Conservation (phyloP, 1,284 basidiomycete genomes). For the Agaricales sp. region DNA sequence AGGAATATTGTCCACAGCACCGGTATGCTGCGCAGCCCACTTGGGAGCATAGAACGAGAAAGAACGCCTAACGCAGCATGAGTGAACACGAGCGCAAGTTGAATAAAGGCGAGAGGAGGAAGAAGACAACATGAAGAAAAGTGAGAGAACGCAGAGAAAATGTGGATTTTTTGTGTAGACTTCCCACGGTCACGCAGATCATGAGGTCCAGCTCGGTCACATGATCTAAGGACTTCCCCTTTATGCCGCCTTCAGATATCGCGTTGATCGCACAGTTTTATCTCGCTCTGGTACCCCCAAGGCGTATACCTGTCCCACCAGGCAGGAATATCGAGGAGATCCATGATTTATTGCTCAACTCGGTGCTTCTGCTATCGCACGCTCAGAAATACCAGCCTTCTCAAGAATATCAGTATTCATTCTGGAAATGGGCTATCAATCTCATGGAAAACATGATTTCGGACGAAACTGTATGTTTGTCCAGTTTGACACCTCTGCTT, state of each 20-base stretch:
- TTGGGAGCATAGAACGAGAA: neutral
- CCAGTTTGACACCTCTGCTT: no score
- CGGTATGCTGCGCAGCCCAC: neutral
- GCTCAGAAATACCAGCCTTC: conserved; percentile 51
- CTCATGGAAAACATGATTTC: conserved; percentile 34
- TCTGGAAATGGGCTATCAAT: conserved; percentile 63
- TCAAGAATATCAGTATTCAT: conserved; percentile 42
- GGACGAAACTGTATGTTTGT: conserved; percentile 31
- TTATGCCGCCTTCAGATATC: no score
- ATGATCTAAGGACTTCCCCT: neutral
- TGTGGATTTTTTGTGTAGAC: neutral
- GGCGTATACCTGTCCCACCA: conserved; percentile 27
- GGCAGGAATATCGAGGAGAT: conserved; percentile 22
- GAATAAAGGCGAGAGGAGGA: neutral
- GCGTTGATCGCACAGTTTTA: conserved; percentile 37
- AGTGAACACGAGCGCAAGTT: neutral
- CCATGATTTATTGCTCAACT: conserved; percentile 43
- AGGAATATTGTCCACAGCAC: neutral
- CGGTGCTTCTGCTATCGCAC: conserved; percentile 40
- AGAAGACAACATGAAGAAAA: neutral
- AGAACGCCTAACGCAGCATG: neutral
- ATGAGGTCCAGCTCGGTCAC: neutral
- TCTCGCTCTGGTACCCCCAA: conserved; percentile 39
- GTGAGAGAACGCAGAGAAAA: neutral
- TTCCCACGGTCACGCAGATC: neutral